phyloP scores from a whole-genome alignment of 2,329 filamentous ascomycete species.

The Pseudogymnoascus sp. region DNA sequence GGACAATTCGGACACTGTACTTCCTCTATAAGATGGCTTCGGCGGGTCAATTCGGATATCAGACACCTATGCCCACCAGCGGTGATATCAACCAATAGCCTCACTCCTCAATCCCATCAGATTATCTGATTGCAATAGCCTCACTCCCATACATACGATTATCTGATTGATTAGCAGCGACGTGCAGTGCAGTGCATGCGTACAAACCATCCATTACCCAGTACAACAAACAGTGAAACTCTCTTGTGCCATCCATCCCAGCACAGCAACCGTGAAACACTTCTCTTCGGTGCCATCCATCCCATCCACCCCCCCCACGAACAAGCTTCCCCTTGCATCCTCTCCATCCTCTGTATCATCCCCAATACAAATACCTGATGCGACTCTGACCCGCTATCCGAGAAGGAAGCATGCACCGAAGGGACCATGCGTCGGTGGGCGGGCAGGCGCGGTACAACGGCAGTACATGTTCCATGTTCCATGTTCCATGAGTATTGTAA shows the following conservation, averaged over 20 bases:
- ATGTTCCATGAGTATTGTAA: background rate
- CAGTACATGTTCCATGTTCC: no score
- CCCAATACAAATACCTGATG: background rate
- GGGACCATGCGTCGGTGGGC: no score
- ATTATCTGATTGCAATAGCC: background rate
- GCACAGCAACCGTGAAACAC: background rate
- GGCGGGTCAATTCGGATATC: background rate
- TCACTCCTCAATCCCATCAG: no score
- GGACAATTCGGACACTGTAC: background rate
- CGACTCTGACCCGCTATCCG: background rate
- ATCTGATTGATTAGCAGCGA: background rate
- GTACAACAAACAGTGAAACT: no score
- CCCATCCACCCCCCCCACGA: background rate
- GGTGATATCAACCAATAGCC: background rate
- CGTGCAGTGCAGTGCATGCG: background rate
- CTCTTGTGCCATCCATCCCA: no score
- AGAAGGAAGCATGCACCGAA: no score
- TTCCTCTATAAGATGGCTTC: background rate
- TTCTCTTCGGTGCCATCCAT: background rate
- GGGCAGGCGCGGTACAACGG: background rate
- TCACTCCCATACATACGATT: background rate
- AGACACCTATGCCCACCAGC: background rate
- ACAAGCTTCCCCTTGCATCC: background rate
- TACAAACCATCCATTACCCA: no score
- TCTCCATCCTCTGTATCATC: no score